phyloP scores from a whole-genome alignment of 2,329 filamentous ascomycete species.

The Pseudocercospora musae region DNA sequence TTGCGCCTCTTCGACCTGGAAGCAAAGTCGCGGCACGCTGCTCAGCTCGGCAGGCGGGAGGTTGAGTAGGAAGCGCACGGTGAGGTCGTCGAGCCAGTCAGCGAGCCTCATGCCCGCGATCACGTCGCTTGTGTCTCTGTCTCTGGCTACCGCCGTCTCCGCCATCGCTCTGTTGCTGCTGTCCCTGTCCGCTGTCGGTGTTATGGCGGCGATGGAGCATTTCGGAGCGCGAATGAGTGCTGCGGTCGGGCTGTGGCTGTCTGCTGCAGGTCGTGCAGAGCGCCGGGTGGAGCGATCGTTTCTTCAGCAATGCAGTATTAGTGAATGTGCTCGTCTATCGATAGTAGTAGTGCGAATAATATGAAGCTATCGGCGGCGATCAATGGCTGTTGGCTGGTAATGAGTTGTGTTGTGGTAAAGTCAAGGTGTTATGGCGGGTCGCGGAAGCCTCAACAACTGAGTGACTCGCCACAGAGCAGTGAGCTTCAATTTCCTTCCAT shows the following conservation, averaged over 20 bases:
- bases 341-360: not conserved
- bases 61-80: conserved; percentile 97
- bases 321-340: not conserved
- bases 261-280: conserved; percentile 10
- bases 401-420: conserved; percentile 2
- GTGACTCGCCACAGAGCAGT: not conserved
- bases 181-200: conserved; percentile 45
- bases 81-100: conserved; percentile 97
- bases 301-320: conserved; percentile 3
- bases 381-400: not conserved
- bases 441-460: not conserved
- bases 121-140: conserved; percentile 27
- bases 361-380: not conserved
- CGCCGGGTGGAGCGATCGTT: conserved; percentile 1
- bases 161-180: conserved; percentile 65
- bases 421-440: not conserved
- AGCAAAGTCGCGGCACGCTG: conserved; percentile 90
- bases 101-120: conserved; percentile 78
- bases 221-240: conserved; percentile 9
- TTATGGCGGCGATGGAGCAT: conserved; percentile 20
- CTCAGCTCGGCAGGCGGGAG: conserved; percentile 86
- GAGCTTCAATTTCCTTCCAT: not conserved
- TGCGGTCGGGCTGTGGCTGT: not conserved
- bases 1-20: conserved; percentile 98
- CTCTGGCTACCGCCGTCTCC: conserved; percentile 16